Conservation (phyloP, 495 filamentous ascomycete genomes). For the Daldinia vernicosa region DNA sequence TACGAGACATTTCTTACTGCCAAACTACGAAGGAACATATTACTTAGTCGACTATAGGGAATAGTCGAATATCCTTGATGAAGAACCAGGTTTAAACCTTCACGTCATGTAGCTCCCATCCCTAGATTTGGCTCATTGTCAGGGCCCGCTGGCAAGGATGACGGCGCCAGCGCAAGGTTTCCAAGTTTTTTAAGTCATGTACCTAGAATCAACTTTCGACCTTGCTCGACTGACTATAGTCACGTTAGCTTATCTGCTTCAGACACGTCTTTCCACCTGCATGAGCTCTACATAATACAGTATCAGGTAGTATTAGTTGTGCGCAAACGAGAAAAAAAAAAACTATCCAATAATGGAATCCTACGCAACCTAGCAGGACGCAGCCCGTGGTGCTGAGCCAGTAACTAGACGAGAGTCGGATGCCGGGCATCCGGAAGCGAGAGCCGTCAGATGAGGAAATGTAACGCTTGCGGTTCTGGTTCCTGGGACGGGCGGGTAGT, state of each 20-base stretch:
- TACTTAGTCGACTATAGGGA: slow-evolving; percentile 1
- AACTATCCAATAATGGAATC: slow-evolving; percentile 20
- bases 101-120: slow-evolving; percentile 21
- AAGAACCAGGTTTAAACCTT: slow-evolving; percentile 16
- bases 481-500: slow-evolving; percentile 10
- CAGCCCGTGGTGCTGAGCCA: slow-evolving; percentile 23
- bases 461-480: slow-evolving; percentile 23
- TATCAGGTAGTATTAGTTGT: slow-evolving; percentile 9
- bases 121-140: slow-evolving; percentile 14
- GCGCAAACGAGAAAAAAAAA: background rate
- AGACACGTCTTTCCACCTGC: slow-evolving; percentile 15
- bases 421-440: slow-evolving; percentile 31
- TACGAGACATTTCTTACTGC: slow-evolving; percentile 3
- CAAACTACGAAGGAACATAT: background rate
- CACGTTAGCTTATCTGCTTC: slow-evolving; percentile 19
- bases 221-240: background rate
- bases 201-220: slow-evolving; percentile 1
- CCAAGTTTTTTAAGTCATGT: slow-evolving; percentile 7
- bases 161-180: slow-evolving; percentile 3
- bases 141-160: slow-evolving; percentile 23
- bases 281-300: slow-evolving; percentile 4
- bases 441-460: slow-evolving; percentile 31
- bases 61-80: background rate
- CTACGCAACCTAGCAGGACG: slow-evolving; percentile 12
- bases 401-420: slow-evolving; percentile 14